Evolutionary conservation across 345 rosid genomes (phyloP).

Genomic region (Camelina hispida): DNA sequence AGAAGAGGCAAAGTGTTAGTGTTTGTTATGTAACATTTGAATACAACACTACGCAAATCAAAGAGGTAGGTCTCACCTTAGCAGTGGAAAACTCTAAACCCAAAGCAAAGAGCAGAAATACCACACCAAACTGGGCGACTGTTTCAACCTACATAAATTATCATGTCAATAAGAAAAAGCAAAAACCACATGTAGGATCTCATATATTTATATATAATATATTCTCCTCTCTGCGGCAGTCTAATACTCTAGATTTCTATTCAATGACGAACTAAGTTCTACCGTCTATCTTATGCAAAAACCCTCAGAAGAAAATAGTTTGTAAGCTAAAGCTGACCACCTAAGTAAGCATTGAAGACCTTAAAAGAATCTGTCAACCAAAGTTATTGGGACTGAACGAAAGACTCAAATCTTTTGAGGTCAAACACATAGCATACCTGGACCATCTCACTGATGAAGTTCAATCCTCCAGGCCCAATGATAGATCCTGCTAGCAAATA

Average conservation of each 20-base stretch:
- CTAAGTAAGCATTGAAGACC: conserved; percentile 19
- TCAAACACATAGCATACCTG: conserved; percentile 62
- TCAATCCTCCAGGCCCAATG: conserved; percentile 93
- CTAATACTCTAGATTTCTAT: conserved; percentile 17
- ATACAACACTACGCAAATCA: conserved; percentile 3
- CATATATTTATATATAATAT: background rate
- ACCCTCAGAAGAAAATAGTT: background rate
- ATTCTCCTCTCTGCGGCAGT: conserved; percentile 5
- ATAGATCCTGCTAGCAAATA: conserved; percentile 90
- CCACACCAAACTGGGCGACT: conserved; percentile 95
- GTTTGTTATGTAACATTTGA: conserved; percentile 20
- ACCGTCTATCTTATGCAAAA: conserved; percentile 10
- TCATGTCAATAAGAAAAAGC: conserved; percentile 21
- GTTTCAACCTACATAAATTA: conserved; percentile 73
- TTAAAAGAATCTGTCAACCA: conserved; percentile 1
- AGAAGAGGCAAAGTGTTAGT: conserved; percentile 8
- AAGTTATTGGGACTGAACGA: background rate
- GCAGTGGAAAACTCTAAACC: conserved; percentile 88
- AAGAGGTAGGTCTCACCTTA: conserved; percentile 58
- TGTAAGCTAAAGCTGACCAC: background rate
- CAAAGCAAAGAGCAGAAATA: conserved; percentile 88
- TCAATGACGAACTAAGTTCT: background rate
- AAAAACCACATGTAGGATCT: conserved; percentile 5
- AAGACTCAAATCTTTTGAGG: conserved; percentile 3
- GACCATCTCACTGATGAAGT: conserved; percentile 92